Base-by-base conservation (phyloP, 2,329 filamentous ascomycete species). In the Trichoderma pleuroti region DNA sequence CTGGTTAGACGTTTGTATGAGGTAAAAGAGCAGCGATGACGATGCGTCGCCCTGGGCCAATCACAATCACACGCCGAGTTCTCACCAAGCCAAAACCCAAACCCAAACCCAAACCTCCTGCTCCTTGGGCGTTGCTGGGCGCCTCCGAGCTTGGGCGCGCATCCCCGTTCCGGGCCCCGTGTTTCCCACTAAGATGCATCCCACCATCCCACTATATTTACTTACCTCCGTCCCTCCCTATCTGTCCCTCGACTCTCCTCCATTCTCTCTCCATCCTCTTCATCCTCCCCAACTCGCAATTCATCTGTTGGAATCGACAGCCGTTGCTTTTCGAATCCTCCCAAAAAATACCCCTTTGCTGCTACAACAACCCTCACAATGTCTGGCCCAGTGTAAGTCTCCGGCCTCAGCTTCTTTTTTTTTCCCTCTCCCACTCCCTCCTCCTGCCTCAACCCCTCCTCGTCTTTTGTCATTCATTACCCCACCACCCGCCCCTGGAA, bases 341-440 rank as follows among this genome's bases (percentile, higher is more conserved):
- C 39, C 5, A 34, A 54, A 5, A 28, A 46, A 16, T 42, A 60
- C 39, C 57, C 63, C 46, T 34, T 59, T 14, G 46, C 36, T 71
- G 42, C 63, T 39, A 24, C 6, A 32, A 32, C 65, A 30, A n/a
- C 64, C 49, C 36, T 21, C 82, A 87, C 82, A 82, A 89, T 90
- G 87, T 89, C 87, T 86, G 86, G 87, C 81, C 82, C 89, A 83
- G 88, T 89, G 89, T 91, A 88, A 90, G 89, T 90, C 74, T 32
- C 62, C 65, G 74, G 49, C 28, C 46, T 42, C 46, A 57, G 63
- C 63, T 66, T 56, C 49, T 68, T 71, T 72, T 34, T n/a, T n/a
- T n/a, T 70, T 62, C 10, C 28, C 18, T n/a, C 56, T 74, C 74
- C 74, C 68, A 70, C 72, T 76, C 75, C 74, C 34, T 18, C 24